Evolutionary conservation across 208 protist genomes (phyloP).

Genomic region (Trypanosomatidae sp.): DNA sequence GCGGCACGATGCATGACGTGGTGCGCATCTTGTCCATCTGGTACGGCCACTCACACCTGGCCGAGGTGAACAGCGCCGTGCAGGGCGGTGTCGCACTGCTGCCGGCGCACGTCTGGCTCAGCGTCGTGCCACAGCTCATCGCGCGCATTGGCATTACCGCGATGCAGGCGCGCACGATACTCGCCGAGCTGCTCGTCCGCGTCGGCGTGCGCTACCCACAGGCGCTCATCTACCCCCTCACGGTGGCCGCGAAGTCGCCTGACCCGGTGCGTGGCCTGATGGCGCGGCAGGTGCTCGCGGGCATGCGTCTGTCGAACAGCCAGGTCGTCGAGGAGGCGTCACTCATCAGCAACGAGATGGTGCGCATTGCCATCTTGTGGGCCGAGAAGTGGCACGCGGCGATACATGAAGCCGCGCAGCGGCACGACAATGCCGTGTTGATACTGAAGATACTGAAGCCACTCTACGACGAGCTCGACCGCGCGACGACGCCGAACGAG

Average conservation of each 20-base stretch:
- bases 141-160: conserved; percentile 94
- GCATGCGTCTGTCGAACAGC: conserved; percentile 64
- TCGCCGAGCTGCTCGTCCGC: conserved; percentile 89
- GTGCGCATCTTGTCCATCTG: conserved; percentile 97
- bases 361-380: conserved; percentile 98
- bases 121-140: conserved; percentile 99
- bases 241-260: conserved; percentile 91
- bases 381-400: conserved; percentile 89
- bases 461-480: conserved; percentile 92
- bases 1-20: conserved; percentile 93
- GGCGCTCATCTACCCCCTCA: conserved; percentile 98
- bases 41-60: conserved; percentile 88
- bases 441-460: conserved; percentile 91
- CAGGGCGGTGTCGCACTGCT: conserved; percentile 88
- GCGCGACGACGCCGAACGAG: conserved; percentile 90
- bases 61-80: conserved; percentile 75
- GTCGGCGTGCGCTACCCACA: conserved; percentile 97
- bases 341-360: conserved; percentile 97
- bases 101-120: conserved; percentile 96
- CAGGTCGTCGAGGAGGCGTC: conserved; percentile 89
- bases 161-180: conserved; percentile 75
- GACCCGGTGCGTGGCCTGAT: conserved; percentile 54
- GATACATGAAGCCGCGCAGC: conserved; percentile 95
- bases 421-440: conserved; percentile 81
- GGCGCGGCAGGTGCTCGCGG: conserved; percentile 69